A percentile compares a stretch with the other conserved stretches of the same genome.
These are phyloP conservation scores for Suillus spraguei DNA, from an alignment of 768 basidiomycete genomes.

Conservation along the genomic window DNA sequence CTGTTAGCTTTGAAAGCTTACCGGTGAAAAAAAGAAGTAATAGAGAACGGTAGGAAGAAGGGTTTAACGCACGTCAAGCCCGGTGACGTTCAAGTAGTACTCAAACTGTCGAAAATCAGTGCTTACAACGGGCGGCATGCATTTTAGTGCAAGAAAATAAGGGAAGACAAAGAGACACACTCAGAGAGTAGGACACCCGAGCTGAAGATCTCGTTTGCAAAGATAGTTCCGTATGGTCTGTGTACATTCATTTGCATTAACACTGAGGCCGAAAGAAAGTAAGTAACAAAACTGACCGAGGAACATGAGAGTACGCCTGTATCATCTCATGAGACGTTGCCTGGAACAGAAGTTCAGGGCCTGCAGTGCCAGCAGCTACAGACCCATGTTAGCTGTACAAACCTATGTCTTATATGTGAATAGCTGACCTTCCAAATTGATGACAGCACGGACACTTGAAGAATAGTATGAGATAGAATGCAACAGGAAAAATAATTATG, in stretches of 20 bases:
- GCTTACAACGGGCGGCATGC: constrained; percentile 38
- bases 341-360: constrained; percentile 92
- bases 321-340: constrained; percentile 97
- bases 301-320: constrained; percentile 82
- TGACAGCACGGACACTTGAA: constrained; percentile 73
- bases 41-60: background rate
- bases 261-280: constrained; percentile 1
- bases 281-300: constrained; percentile 47
- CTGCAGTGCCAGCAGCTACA: constrained; percentile 82
- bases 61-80: constrained; percentile 72
- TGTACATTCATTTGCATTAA: background rate
- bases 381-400: background rate
- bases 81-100: constrained; percentile 85
- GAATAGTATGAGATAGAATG: background rate
- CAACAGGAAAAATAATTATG: constrained; percentile 6
- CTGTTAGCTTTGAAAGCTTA: constrained; percentile 8
- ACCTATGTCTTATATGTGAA: background rate
- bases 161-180: constrained; percentile 43
- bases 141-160: constrained; percentile 2
- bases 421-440: constrained; percentile 83
- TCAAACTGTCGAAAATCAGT: constrained; percentile 97
- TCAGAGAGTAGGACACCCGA: constrained; percentile 91
- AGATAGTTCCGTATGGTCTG: constrained; percentile 85
- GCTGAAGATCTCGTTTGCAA: constrained; percentile 91
- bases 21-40: background rate